Base-by-base conservation (phyloP, 2,329 filamentous ascomycete species). In the Microcyclosporella mali region DNA sequence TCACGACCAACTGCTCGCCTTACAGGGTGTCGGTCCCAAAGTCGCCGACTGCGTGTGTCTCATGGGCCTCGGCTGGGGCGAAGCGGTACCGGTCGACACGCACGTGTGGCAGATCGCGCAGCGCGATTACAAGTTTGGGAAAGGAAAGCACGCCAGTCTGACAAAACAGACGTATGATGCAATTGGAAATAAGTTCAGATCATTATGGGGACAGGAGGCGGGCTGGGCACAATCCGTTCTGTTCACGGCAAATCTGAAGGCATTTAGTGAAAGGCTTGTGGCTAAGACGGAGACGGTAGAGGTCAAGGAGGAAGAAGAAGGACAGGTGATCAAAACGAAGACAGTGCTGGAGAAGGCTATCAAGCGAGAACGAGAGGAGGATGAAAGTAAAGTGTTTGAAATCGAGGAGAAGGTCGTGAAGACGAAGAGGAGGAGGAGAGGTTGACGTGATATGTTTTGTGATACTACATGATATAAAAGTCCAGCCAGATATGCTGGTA, bases 91-190 rank as follows among this genome's bases (percentile, higher is more conserved):
- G 0, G 86, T 98, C 25, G 92, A 98, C 65, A 98, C 94, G 1
- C 94, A 98, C 66, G 88, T 98, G 10, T 97, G 89, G 90, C 89
- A 97, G 70, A 97, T 98, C 59, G 94, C 92, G 1, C 87, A 94
- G 63, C 77, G 92, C 40, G 92, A 98, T 65, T 98, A 98, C 68
- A 88, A 83, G 46, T 94, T 98, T 57, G 86, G 87, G 6, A 86
- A 82, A 56, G 80, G 79, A 7, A 90, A 87, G 59, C 75, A 85
- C 48, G 90, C 88, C 59, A 90, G 87, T 35, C 74, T 98, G 49
- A 95, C 84, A 11, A 94, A 94, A 60, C 78, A 76, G 31, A 89
- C 87, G 50, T 97, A 98, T 59, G 83, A 92, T 61, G 86, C 88
- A 0, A 81, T 98, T 11, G 92, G 85, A 0, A 85, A 94, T 50